Evolutionary conservation across 164 flowering plant genomes (phyloP), one percentile per base, ranked within the genome.

Genomic region (Vitis amurensis): DNA sequence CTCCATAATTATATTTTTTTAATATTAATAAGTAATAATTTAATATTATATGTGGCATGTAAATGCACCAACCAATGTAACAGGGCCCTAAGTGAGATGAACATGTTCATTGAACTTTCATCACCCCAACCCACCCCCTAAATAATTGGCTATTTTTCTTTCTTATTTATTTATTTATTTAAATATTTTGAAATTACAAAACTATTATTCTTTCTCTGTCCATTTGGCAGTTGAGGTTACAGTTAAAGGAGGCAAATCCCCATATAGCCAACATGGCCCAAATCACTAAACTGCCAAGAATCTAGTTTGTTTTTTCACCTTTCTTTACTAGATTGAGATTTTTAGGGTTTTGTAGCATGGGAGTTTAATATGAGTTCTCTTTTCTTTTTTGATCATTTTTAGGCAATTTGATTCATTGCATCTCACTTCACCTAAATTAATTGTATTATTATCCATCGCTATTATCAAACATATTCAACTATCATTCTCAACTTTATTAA

Each of bases 301-400:
- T 75, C 73, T 70, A 57, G 78, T 56, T 66, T 16, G 16, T 58
- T 63, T 55, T 61, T 23, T 50, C 44, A 37, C n/a, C 57, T 64
- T 71, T 66, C 56, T 52, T 62, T 71, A 71, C 73, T 72, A 69
- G 79, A 77, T 77, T 77, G 63, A 47, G 68, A 77, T 77, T 55
- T 77, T 73, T 72, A 44, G 79, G 72, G 68, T 13, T 68, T 59
- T 52, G 72, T 52, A 59, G 57, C 49, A 17, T 2, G 29, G 44
- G 8, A 47, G 55, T 57, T 8, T 23, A 31, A 65, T 71, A 57
- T 17, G 8, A 62, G n/a, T n/a, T 17, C 29, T 9, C 0, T 3
- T 1, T 19, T 9, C 0, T 3, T 1, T 19, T 19, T 53, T 7
- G 49, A 27, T 66, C 50, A 48, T n/a, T 17, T 55, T 10, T 13